Evolutionary conservation across 768 basidiomycete genomes (phyloP), one percentile per base, ranked within the genome.

Genomic region (Krasilnikovozyma curviuscula): DNA sequence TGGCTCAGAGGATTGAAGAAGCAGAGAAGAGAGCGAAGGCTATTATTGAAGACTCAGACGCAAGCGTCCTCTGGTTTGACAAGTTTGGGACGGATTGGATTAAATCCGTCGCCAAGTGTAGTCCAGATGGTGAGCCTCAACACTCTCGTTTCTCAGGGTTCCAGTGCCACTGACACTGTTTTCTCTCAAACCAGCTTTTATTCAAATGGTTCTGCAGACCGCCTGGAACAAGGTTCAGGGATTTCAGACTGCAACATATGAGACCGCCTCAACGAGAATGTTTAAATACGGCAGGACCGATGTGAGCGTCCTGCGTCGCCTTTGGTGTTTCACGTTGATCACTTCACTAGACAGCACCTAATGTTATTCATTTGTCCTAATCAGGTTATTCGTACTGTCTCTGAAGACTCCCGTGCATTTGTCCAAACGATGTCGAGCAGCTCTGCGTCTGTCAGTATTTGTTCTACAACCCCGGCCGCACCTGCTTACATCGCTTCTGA

Each of bases 71-170:
- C 29, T 82, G 80, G 73, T 91, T 85, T 60, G 68, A 71, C 31
- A 76, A 76, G 28, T 91, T 79, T 62, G 88, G 88, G 5, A 70
- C 76, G 1, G 78, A 83, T 32, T 91, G 88, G 82, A 88, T 93
- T 56, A 80, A 81, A 63, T 67, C 64, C 45, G 55, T 70, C 35
- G 77, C 86, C 84, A 54, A 48, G 77, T 68, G n/a, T 21, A 24
- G 9, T 23, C 19, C 12, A 21, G 25, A 12, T 28, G 18, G 3
- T n/a, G 9, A 16, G 21, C 8, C 31, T n/a, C 27, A 18, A 19
- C 29, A 18, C 31, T 7, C 40, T 27, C 23, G 40, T 9, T 48
- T 39, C 28, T 24, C 21, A 10, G 8, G 25, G 13, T 9, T 16
- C 14, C 19, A 37, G 42, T n/a, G 24, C 14, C 35, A 27, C 3